Base-by-base conservation (phyloP, 2,329 filamentous ascomycete genomes). In the Fusarium sp. region DNA sequence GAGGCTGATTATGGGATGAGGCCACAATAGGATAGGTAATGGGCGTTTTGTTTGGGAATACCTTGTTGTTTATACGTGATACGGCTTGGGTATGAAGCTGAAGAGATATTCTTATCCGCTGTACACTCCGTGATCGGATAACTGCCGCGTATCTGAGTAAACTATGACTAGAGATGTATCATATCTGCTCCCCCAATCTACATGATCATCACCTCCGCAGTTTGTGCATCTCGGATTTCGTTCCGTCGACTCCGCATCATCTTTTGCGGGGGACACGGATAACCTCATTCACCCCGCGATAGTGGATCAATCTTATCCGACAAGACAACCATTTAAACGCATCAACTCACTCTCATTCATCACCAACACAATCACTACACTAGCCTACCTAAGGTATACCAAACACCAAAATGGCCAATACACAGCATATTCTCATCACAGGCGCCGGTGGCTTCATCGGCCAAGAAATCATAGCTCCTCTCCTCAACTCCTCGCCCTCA, bases 391-490 rank as follows among this genome's bases (percentile, higher is more conserved):
- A 30, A 30, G 30, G 30, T 30, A n/a, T 20, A 15, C n/a, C 30
- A 13, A 36, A 18, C 42, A 15, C 15, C 41, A 73, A 32, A 62
- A 77, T 77, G 75, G 34, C 64, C 28, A 36, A 56, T 24, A 41
- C 50, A 15, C 64, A 72, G 6, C 74, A 78, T 34, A 85, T 92
- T 45, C 86, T 92, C 78, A 90, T 92, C 75, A 92, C 90, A 15
- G 90, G 90, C 10, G 90, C 86, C 13, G 88, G 88, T 50, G 90
- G 90, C 67, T 92, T 92, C 79, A 88, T 92, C 65, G 90, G 90
- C 77, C 90, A 91, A 79, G 85, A 88, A 50, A 85, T 92, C 30
- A 86, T 89, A 6, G 84, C 84, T 57, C 86, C 88, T 41, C 85
- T 92, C 7, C 82, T 92, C 38, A 82, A 85, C 24, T 79, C 80